Evolutionary conservation across 73 alveolate genomes (phyloP), one percentile per base, ranked within the genome.

Genomic region (Uronychia binucleata): DNA sequence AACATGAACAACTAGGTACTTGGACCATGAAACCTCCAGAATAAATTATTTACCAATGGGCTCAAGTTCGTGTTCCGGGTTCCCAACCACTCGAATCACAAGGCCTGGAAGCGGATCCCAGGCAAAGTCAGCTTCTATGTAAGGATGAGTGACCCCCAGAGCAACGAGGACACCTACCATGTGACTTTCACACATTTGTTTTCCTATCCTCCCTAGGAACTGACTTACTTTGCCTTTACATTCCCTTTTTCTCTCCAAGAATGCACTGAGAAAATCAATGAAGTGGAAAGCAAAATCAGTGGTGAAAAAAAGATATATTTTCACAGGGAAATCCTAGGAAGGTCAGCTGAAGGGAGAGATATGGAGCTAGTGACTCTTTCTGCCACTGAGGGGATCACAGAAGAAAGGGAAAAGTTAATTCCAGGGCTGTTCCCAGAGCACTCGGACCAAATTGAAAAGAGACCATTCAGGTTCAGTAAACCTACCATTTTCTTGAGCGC

Each of bases 401-500:
- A 14, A 25, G 31, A 67, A 67, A 67, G 78, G 26, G 78, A 67
- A 67, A 30, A 67, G 26, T 26, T 67, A 30, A 25, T 67, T 67
- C 31, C 5, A 13, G 78, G 78, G 1, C 32, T 25, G 5, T 67
- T 67, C 30, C 78, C 78, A 13, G 78, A 67, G 5, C 78, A 67
- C 78, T 13, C 5, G 32, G 78, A 30, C 5, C 31, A 67, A 14
- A 58, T 90, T 32, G 77, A 35, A 1, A 78, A 80, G 1, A 76
- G 91, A 35, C 83, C 78, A 59, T 59, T 75, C 81, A 91, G 85
- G 89, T 84, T 87, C 80, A 95, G 92, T 74, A 97, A 96, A 86
- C 93, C 85, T 75, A 88, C 91, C 26, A 91, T 98, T 59, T 95
- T 96, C 86, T 79, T 98, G 58, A 88, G 98, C 11, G 98, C 98